These are phyloP conservation scores for Pestalotiopsis sp. DNA, from an alignment of 2,329 filamentous ascomycete genomes.

Conservation along the genomic window DNA sequence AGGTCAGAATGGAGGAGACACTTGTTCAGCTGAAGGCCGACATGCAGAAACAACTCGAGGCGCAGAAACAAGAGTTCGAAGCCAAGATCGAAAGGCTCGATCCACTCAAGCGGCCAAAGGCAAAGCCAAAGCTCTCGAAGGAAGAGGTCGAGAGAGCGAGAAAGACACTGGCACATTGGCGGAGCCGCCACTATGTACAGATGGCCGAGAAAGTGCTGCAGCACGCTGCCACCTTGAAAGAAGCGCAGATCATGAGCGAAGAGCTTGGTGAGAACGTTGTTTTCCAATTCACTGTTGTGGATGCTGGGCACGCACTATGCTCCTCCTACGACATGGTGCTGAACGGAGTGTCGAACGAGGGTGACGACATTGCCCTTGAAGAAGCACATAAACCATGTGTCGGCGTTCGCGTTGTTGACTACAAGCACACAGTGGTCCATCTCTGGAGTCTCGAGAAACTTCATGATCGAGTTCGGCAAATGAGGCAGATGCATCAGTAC, in stretches of 20 bases:
- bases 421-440: constrained; percentile 81
- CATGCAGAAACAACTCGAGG: constrained; percentile 83
- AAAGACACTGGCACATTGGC: constrained; percentile 74
- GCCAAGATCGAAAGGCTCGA: constrained; percentile 79
- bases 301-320: constrained; percentile 82
- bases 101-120: constrained; percentile 62
- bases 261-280: constrained; percentile 90
- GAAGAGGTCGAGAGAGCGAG: constrained; percentile 73
- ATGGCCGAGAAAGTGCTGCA: constrained; percentile 94
- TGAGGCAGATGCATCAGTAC: constrained; percentile 97
- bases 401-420: constrained; percentile 88
- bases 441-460: constrained; percentile 96
- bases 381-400: constrained; percentile 86
- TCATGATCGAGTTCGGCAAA: constrained; percentile 81
- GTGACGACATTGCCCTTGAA: constrained; percentile 80
- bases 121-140: constrained; percentile 68
- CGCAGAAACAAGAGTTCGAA: constrained; percentile 84
- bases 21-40: constrained; percentile 79
- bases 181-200: constrained; percentile 80
- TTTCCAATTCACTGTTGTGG: constrained; percentile 93
- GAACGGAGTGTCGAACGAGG: constrained; percentile 85
- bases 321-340: constrained; percentile 97
- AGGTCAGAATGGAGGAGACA: constrained; percentile 81
- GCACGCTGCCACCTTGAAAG: constrained; percentile 85
- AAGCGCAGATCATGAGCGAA: constrained; percentile 97